Evolutionary conservation across 257 asterid species (phyloP), one percentile per base, ranked within the genome.

Genomic region (Lithospermum erythrorhizon): DNA sequence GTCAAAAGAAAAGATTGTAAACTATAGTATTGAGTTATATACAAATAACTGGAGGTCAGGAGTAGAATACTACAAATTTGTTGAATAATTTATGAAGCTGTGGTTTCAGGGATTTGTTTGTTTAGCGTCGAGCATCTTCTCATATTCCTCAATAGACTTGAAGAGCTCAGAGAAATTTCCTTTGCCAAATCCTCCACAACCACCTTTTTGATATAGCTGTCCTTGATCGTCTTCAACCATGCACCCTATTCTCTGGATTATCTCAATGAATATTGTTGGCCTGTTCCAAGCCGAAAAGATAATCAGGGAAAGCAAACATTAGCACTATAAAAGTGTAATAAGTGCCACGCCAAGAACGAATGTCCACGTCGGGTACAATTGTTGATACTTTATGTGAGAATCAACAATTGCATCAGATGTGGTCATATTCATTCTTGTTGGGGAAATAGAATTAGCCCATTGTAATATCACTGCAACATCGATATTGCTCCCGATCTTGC

Each of bases 161-260:
- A 91, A 91, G 71, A 91, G 96, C 59, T 91, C 95, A 0, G 96
- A 83, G 77, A 91, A 86, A 71, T 91, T 91, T 9, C 98, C 98
- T 72, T 88, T 91, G 11, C 98, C 96, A n/a, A 91, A 91, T 61
- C 98, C 98, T 73, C 98, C 98, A 76, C 96, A 91, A 11, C 93
- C 98, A 6, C 89, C 88, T 78, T 91, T 91, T 83, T 91, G 98
- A 70, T 79, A 86, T 8, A 51, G n/a, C 67, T 81, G 69, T 21
- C 95, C 98, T n/a, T 73, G 76, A 6, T 76, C 90, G 8, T 91
- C 90, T 79, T 82, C 69, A 27, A 78, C 62, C 95, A 91, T 85
- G 87, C 98, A 91, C 54, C 98, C 96, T 0, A 90, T 64, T 73
- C 98, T 86, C 75, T 91, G 96, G 55, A 88, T 91, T 47, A 91